phyloP scores from a whole-genome alignment of 176 grass and related monocot genomes.

The Carex kokanica region DNA sequence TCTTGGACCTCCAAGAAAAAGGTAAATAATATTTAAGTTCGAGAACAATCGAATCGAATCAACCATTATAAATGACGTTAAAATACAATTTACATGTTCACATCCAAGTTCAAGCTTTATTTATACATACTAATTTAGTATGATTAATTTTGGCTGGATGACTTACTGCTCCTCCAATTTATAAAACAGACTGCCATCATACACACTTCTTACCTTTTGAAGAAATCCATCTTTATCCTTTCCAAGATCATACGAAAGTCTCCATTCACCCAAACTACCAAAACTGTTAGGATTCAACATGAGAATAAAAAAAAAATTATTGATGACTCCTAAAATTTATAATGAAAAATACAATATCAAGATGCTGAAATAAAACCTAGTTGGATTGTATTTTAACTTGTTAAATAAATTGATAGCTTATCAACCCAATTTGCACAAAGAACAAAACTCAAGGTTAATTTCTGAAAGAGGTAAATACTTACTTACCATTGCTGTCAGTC shows the following conservation, averaged over 20 bases:
- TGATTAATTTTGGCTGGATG: neutral
- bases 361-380: too few relatives aligned
- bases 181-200: conserved; percentile 52
- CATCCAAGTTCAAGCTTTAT: neutral
- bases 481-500: conserved; percentile 45
- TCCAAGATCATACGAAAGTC: conserved; percentile 30
- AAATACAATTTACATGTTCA: neutral
- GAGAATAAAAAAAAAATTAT: neutral
- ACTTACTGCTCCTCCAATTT: conserved; percentile 42
- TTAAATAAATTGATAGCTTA: too few relatives aligned
- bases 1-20: neutral
- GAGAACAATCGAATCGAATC: too few relatives aligned
- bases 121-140: neutral
- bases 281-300: neutral
- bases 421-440: neutral
- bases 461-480: neutral
- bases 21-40: too few relatives aligned
- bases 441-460: neutral
- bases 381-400: neutral
- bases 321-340: neutral
- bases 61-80: too few relatives aligned
- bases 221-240: conserved; percentile 59
- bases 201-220: conserved; percentile 48
- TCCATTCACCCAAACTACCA: conserved; percentile 37
- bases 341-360: neutral